These are phyloP conservation scores for Neurospora intermedia DNA, from an alignment of 495 filamentous ascomycete genomes.

Conservation along the genomic window DNA sequence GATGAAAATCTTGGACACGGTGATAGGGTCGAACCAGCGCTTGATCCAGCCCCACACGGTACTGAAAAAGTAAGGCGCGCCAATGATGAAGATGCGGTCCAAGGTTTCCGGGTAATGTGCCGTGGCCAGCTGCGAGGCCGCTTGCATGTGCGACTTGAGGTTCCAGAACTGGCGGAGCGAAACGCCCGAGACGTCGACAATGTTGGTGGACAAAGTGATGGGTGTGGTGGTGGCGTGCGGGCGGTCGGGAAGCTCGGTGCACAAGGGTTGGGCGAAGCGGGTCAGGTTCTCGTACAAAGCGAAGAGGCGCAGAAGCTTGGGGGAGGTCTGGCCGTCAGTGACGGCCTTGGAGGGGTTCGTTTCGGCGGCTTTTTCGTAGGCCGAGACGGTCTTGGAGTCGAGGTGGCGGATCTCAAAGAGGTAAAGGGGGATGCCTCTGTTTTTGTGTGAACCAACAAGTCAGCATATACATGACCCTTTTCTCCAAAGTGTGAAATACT, in stretches of 20 bases:
- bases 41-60: constrained; percentile 95
- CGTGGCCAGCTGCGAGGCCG: constrained; percentile 73
- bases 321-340: constrained; percentile 48
- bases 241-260: constrained; percentile 56
- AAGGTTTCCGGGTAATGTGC: constrained; percentile 88
- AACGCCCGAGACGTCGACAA: constrained; percentile 76
- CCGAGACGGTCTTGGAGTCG: constrained; percentile 64
- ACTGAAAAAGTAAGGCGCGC: constrained; percentile 82
- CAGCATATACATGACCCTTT: neutral
- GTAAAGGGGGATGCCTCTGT: constrained; percentile 77
- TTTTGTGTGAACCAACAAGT: neutral
- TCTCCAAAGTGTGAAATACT: neutral
- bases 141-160: constrained; percentile 83
- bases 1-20: constrained; percentile 89
- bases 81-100: constrained; percentile 81
- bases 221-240: constrained; percentile 57
- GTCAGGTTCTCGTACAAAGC: constrained; percentile 83
- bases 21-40: constrained; percentile 90
- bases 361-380: constrained; percentile 57
- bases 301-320: constrained; percentile 69
- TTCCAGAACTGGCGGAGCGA: constrained; percentile 91
- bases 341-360: constrained; percentile 41
- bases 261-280: constrained; percentile 77
- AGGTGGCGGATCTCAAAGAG: constrained; percentile 77
- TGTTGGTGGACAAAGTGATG: constrained; percentile 78